A percentile compares a stretch with the other conserved stretches of the same genome.
phyloP scores from a whole-genome alignment of 176 grass and related monocot genomes.

The Oropetium thomaeum region DNA sequence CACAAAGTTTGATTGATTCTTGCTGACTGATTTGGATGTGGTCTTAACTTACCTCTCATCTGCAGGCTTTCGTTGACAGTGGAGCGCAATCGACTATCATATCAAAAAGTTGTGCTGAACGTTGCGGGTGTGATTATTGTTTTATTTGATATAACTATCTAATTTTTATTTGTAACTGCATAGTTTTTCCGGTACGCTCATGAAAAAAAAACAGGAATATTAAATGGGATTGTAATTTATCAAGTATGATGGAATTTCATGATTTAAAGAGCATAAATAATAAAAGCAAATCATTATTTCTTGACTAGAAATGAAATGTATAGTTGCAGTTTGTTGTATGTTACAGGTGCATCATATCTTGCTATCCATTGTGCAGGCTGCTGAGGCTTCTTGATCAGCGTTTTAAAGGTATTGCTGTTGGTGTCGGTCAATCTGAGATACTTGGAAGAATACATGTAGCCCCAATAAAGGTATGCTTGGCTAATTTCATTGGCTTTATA shows the following conservation, averaged over 20 bases:
- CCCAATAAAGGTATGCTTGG: constrained; percentile 73
- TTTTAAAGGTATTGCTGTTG: constrained; percentile 81
- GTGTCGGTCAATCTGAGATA: constrained; percentile 96
- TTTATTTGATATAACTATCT: constrained; percentile 10
- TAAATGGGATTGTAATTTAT: neutral
- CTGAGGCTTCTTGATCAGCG: constrained; percentile 92
- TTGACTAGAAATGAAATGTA: neutral
- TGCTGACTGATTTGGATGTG: constrained; percentile 7
- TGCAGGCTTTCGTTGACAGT: constrained; percentile 96
- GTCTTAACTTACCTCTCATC: constrained; percentile 28
- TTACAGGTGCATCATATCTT: constrained; percentile 20
- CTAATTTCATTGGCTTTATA: constrained; percentile 10
- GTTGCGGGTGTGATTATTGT: constrained; percentile 76
- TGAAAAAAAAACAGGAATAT: neutral
- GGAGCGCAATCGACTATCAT: constrained; percentile 98
- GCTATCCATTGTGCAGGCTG: constrained; percentile 50
- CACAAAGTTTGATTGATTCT: constrained; percentile 8
- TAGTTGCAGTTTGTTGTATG: neutral
- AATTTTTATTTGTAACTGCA: neutral
- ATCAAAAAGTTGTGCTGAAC: constrained; percentile 94
- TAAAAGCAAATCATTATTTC: neutral
- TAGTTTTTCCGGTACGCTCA: neutral
- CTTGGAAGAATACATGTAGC: constrained; percentile 97
- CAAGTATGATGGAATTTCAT: neutral
- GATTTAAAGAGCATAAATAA: neutral